Evolutionary conservation across 2,329 filamentous ascomycete species (phyloP), one percentile per base, ranked within the genome.

Genomic region (Pyrenochaeta sp.): DNA sequence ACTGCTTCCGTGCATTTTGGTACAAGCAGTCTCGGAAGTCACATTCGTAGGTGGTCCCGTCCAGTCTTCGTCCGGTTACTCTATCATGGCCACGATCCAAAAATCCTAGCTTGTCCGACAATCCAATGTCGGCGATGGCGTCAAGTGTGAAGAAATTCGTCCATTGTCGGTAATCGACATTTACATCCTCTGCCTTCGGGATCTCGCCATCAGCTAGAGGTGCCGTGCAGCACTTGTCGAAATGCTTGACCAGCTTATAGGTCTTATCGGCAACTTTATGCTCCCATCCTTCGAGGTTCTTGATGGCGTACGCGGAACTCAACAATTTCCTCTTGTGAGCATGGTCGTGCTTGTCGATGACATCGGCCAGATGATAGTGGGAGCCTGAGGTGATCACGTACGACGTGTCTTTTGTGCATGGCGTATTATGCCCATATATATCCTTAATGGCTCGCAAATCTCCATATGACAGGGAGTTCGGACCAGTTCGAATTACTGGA

Each of bases 61-160:
- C 74, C 40, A 73, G 72, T 5, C 65, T 58, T 44, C 77, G 69
- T 3, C 73, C 77, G 3, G 64, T 68, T 24, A 75, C 68, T 7
- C 68, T 56, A 44, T 81, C 79, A 37, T 75, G 62, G 2, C 79
- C 80, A 15, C 65, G 59, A 30, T 81, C 79, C 2, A 83, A 70
- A 48, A 81, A 77, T 1, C 78, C 76, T 2, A 82, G 71, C n/a
- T 69, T 72, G 38, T 80, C 74, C 1, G 71, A 76, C 0, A 82
- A 67, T 1, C 79, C 80, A 58, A 83, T 83, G 39, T 82, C 77
- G 11, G 77, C 78, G 36, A 83, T 82, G 2, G 78, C 80, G 43
- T 83, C 80, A 10, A 82, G 68, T 0, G 78, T 79, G 60, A 83
- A 82, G 67, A 79, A 80, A 61, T 81, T 83, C 17, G 74, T 72